Evolutionary conservation across 2,329 filamentous ascomycete species (phyloP).

Genomic region (Pseudocercospora eumusae): DNA sequence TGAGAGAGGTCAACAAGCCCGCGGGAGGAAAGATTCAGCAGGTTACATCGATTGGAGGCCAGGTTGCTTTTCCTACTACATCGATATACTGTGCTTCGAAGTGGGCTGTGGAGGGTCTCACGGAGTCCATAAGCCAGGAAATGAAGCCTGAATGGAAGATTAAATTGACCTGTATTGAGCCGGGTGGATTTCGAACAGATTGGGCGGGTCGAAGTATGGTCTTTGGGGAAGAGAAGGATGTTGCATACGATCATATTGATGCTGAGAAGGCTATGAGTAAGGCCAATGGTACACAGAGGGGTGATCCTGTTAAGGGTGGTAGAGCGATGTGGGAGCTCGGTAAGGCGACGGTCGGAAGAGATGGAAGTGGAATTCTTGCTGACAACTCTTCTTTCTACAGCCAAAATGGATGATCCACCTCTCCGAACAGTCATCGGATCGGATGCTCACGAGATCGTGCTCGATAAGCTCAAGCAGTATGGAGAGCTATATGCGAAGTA

Average conservation of each 20-base stretch:
- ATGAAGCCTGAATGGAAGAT: slow-evolving; percentile 52
- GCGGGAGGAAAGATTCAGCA: slow-evolving; percentile 57
- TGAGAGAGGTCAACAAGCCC: slow-evolving; percentile 49
- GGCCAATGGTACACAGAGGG: slow-evolving; percentile 49
- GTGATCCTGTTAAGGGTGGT: slow-evolving; percentile 53
- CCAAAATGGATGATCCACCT: slow-evolving; percentile 55
- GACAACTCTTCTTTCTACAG: slow-evolving; percentile 38
- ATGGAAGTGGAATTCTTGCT: not conserved
- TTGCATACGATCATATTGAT: slow-evolving; percentile 54
- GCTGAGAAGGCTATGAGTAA: slow-evolving; percentile 45
- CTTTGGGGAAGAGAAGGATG: slow-evolving; percentile 48
- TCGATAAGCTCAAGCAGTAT: slow-evolving; percentile 54
- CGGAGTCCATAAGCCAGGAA: slow-evolving; percentile 46
- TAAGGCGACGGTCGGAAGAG: not conserved
- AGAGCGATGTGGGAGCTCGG: slow-evolving; percentile 49
- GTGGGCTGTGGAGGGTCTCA: slow-evolving; percentile 53
- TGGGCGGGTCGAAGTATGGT: slow-evolving; percentile 51
- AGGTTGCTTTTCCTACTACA: slow-evolving; percentile 46
- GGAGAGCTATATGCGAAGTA: slow-evolving; percentile 53
- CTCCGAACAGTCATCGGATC: slow-evolving; percentile 56
- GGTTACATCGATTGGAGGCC: slow-evolving; percentile 57
- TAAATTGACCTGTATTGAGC: slow-evolving; percentile 49
- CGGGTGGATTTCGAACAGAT: slow-evolving; percentile 51
- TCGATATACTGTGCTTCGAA: slow-evolving; percentile 48
- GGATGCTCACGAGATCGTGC: slow-evolving; percentile 55